These are phyloP conservation scores for Trypanosomatidae sp. DNA, from an alignment of 208 protist genomes.

Conservation along the genomic window DNA sequence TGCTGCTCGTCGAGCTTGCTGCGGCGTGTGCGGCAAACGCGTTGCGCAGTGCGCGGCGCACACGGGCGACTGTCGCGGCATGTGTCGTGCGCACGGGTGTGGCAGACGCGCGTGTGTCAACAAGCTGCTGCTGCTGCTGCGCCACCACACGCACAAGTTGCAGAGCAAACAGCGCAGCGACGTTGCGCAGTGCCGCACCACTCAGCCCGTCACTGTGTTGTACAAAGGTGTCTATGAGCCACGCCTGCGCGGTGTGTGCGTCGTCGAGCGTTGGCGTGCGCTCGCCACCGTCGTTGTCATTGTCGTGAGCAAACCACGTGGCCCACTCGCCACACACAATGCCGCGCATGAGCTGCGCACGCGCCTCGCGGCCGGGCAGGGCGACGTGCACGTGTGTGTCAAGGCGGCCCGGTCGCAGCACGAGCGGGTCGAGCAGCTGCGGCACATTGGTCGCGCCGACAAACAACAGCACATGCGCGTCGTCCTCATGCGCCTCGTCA, in stretches of 20 bases:
- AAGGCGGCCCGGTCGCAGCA: conserved; percentile 66
- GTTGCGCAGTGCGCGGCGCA: too few species aligned
- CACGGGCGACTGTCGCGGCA: too few species aligned
- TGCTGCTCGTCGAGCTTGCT: too few species aligned
- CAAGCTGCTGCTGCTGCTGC: too few species aligned
- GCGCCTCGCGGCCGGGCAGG: conserved; percentile 31
- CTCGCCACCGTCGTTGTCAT: neutral
- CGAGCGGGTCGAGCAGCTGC: conserved; percentile 43
- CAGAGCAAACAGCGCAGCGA: conserved; percentile 31
- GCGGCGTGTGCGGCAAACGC: too few species aligned
- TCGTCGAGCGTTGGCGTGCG: neutral
- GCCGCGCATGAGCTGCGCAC: conserved; percentile 17
- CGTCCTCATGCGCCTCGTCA: conserved; percentile 46
- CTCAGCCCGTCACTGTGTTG: conserved; percentile 22
- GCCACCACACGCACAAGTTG: conserved; percentile 14
- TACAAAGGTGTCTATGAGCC: conserved; percentile 24
- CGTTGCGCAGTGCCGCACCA: conserved; percentile 38
- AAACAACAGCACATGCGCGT: conserved; percentile 43
- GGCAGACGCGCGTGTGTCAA: too few species aligned
- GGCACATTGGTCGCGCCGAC: conserved; percentile 72
- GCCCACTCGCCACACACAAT: conserved; percentile 58
- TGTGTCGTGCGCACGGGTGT: too few species aligned
- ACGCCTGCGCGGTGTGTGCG: neutral
- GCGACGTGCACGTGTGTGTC: conserved; percentile 64
- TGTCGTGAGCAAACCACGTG: conserved; percentile 13